Evolutionary conservation across 441 rosid genomes (phyloP).

Genomic region (Pelargonium myrrhifolium): DNA sequence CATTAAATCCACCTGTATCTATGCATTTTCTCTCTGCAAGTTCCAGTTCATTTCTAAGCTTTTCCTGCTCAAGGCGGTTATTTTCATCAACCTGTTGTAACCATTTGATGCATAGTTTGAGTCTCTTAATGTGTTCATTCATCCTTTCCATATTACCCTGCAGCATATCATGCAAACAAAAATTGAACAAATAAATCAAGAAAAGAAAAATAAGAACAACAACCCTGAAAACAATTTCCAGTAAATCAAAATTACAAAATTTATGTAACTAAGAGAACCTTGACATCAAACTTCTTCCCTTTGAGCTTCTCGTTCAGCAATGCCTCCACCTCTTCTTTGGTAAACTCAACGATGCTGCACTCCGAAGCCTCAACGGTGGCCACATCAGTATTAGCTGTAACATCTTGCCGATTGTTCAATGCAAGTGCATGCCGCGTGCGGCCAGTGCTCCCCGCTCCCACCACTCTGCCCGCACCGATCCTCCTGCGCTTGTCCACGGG

Average conservation of each 20-base stretch:
- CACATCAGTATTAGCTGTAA: constrained; percentile 28
- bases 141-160: constrained; percentile 66
- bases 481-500: constrained; percentile 64
- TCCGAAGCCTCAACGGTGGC: constrained; percentile 42
- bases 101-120: constrained; percentile 79
- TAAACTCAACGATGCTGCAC: constrained; percentile 36
- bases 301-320: constrained; percentile 66
- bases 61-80: constrained; percentile 50
- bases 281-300: constrained; percentile 65
- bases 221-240: not conserved
- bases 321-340: constrained; percentile 70
- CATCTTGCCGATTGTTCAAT: constrained; percentile 45
- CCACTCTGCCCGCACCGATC: constrained; percentile 40
- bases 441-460: constrained; percentile 31
- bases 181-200: not conserved
- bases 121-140: constrained; percentile 52
- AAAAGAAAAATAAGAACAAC: not conserved
- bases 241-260: not conserved
- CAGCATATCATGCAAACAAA: constrained; percentile 1
- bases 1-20: constrained; percentile 41
- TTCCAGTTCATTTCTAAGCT: constrained; percentile 50
- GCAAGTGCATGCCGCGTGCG: constrained; percentile 51
- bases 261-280: constrained; percentile 34
- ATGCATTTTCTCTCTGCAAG: constrained; percentile 46
- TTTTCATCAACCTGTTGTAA: constrained; percentile 54